Conservation (phyloP, 352 stramenopile species). For the Pythium dissotocum region DNA sequence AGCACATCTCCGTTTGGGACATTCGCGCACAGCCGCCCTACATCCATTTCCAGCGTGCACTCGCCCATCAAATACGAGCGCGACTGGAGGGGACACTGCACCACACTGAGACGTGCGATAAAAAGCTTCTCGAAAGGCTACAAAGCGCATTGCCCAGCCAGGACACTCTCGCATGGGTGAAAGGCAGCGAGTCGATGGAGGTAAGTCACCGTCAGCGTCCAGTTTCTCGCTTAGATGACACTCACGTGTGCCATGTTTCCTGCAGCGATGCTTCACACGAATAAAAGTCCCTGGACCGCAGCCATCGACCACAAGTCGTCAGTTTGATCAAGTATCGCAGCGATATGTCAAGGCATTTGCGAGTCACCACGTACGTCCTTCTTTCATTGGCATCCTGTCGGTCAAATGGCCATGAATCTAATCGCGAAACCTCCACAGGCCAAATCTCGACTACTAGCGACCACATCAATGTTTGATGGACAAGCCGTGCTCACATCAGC, state of each 20-base stretch:
- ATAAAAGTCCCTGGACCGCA: not conserved
- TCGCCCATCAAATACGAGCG: slow-evolving; percentile 41
- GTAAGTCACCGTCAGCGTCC: not conserved
- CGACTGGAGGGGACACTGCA: slow-evolving; percentile 9
- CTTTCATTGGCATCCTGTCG: too few relatives aligned
- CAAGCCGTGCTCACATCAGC: slow-evolving; percentile 12
- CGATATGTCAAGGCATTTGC: slow-evolving; percentile 10
- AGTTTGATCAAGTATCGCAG: slow-evolving; percentile 7
- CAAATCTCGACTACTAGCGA: not conserved
- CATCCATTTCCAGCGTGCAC: slow-evolving; percentile 45
- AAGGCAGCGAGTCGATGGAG: not conserved
- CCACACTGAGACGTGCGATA: slow-evolving; percentile 2
- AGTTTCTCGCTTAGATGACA: not conserved
- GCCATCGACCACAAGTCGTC: not conserved
- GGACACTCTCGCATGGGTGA: not conserved
- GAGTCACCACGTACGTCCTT: slow-evolving; percentile 4
- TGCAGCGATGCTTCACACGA: not conserved
- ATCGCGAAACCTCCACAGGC: not conserved
- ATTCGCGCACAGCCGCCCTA: slow-evolving; percentile 40
- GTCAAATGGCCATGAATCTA: not conserved
- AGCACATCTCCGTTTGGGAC: slow-evolving; percentile 45
- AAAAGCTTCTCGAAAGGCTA: not conserved
- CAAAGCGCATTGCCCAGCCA: not conserved
- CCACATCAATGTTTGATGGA: not conserved
- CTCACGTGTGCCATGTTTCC: not conserved